Conservation (phyloP, 306 rosid genomes). For the Cucumis hystrix region DNA sequence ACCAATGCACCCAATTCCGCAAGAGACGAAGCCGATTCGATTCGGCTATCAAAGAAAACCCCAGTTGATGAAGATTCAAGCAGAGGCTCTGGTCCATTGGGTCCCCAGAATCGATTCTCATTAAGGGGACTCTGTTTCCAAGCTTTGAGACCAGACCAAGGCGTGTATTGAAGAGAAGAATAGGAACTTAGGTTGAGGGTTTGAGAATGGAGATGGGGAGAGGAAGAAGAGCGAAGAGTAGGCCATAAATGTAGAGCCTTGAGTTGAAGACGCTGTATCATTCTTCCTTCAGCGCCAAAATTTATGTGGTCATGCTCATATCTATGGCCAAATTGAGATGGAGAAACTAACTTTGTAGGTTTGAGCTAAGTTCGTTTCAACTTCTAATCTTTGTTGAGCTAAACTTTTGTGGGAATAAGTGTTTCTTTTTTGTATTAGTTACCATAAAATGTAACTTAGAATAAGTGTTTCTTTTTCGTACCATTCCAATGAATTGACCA, state of each 20-base stretch:
- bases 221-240: background rate
- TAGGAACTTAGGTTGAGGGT: constrained; percentile 15
- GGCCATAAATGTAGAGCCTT: constrained; percentile 6
- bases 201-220: background rate
- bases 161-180: constrained; percentile 12
- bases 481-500: too few relatives aligned
- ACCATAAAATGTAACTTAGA: too few relatives aligned
- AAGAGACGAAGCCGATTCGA: constrained; percentile 39
- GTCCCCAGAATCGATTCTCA: constrained; percentile 65
- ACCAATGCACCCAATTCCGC: constrained; percentile 76
- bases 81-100: constrained; percentile 38
- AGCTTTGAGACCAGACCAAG: constrained; percentile 58
- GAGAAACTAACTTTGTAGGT: background rate
- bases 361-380: background rate
- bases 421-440: too few relatives aligned
- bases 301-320: background rate
- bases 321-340: background rate
- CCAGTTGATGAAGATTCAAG: background rate
- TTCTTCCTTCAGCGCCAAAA: background rate
- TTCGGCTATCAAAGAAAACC: background rate
- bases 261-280: constrained; percentile 26
- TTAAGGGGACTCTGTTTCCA: constrained; percentile 63
- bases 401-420: too few relatives aligned
- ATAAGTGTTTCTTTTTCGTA: too few relatives aligned
- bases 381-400: too few relatives aligned